Conservation (phyloP, 2,329 filamentous ascomycete species). For the Pestalotiopsis sp. region DNA sequence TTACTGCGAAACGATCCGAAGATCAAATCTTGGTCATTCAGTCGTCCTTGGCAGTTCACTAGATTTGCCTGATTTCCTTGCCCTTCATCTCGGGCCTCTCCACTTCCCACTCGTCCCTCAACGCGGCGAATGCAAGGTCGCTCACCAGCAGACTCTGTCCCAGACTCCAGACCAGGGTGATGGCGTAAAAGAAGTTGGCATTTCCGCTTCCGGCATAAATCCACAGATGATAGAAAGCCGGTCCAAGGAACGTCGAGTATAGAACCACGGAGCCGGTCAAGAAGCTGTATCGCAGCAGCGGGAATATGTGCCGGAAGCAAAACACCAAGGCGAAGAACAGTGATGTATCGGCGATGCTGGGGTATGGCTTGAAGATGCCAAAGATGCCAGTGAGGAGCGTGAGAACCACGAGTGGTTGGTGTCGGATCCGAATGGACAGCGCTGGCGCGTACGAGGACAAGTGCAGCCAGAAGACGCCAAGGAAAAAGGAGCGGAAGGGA, state of each 20-base stretch:
- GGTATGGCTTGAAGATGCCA: conserved; percentile 95
- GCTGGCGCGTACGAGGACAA: conserved; percentile 87
- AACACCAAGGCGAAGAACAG: conserved; percentile 82
- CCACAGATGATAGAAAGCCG: conserved; percentile 96
- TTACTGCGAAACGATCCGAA: background rate
- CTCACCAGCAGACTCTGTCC: conserved; percentile 84
- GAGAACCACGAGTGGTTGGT: conserved; percentile 83
- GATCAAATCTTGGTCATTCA: background rate
- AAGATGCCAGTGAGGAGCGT: conserved; percentile 86
- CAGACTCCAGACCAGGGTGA: conserved; percentile 96
- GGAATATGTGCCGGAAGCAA: conserved; percentile 88
- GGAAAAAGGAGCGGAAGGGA: conserved; percentile 94
- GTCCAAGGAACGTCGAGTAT: conserved; percentile 86
- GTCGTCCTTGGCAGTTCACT: conserved; percentile 26
- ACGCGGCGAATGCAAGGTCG: conserved; percentile 82
- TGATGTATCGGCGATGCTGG: conserved; percentile 86
- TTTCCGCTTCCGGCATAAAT: conserved; percentile 98
- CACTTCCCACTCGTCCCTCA: conserved; percentile 92
- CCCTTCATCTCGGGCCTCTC: conserved; percentile 88
- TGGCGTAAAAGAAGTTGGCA: conserved; percentile 99
- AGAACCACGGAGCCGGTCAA: conserved; percentile 79
- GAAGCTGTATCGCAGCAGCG: conserved; percentile 91
- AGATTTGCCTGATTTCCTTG: conserved; percentile 85
- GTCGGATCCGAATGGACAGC: conserved; percentile 76
- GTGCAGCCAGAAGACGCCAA: conserved; percentile 97